Evolutionary conservation across 1,139 yeast species (phyloP).

Genomic region (Geotrichum histeridarum): DNA sequence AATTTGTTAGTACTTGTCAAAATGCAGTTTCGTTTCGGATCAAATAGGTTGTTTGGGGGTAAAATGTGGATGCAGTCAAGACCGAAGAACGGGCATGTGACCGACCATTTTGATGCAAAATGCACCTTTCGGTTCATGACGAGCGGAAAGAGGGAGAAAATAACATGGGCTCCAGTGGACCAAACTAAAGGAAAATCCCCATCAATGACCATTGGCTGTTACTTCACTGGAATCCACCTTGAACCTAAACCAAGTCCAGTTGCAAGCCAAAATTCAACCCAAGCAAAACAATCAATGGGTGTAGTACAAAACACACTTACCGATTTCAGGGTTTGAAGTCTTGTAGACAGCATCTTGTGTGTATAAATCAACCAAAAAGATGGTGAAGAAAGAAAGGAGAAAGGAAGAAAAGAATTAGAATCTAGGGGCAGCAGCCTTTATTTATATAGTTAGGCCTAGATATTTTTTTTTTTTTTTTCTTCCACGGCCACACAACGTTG

Average conservation of each 20-base stretch:
- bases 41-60: constrained; percentile 26
- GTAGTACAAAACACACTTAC: constrained; percentile 6
- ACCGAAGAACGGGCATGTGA: neutral
- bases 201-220: too few species aligned
- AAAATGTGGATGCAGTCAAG: neutral
- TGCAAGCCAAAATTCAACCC: neutral
- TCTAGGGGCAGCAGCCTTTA: neutral
- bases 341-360: constrained; percentile 8
- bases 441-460: too few species aligned
- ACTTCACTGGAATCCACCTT: too few species aligned
- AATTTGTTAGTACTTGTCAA: neutral
- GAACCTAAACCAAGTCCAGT: neutral
- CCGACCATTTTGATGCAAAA: neutral
- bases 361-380: neutral
- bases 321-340: constrained; percentile 12
- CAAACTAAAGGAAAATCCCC: too few species aligned
- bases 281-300: neutral
- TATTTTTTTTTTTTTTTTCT: neutral
- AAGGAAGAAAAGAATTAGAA: constrained; percentile 7
- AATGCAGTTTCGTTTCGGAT: constrained; percentile 33
- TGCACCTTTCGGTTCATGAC: too few species aligned
- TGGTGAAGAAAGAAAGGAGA: constrained; percentile 2
- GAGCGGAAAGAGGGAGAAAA: too few species aligned
- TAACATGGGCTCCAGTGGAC: too few species aligned
- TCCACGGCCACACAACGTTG: neutral